Percentiles rank a stretch among this genome's conserved stretches.
Evolutionary conservation across 176 grass and related monocot species (phyloP).

Genomic region (Elaeis guineensis): DNA sequence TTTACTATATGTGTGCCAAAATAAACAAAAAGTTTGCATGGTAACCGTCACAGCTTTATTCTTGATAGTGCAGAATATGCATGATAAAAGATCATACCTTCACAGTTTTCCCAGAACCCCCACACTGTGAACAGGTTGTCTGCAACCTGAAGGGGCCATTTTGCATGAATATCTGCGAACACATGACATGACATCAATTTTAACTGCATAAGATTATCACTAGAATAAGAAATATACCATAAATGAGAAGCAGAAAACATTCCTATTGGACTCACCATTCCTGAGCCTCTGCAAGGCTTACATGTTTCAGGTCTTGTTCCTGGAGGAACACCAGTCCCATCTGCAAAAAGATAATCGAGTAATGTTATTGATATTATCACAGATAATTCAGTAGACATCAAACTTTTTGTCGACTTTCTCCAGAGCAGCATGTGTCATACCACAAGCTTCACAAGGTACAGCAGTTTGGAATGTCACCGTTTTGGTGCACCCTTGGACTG

Average conservation of each 20-base stretch:
- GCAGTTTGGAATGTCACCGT: slow-evolving; percentile 65
- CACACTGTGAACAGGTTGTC: slow-evolving; percentile 14
- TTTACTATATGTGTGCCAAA: slow-evolving; percentile 5
- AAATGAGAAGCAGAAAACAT: slow-evolving; percentile 10
- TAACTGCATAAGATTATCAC: not conserved
- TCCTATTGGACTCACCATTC: slow-evolving; percentile 47
- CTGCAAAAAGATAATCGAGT: slow-evolving; percentile 24
- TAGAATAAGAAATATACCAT: not conserved
- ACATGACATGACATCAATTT: not conserved
- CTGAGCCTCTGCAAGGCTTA: slow-evolving; percentile 77
- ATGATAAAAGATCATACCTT: not conserved
- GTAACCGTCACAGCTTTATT: not conserved
- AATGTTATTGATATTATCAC: no score
- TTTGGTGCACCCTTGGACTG: slow-evolving; percentile 93
- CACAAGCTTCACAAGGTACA: slow-evolving; percentile 76
- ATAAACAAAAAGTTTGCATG: slow-evolving; percentile 6
- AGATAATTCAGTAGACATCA: no score
- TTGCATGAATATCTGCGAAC: slow-evolving; percentile 15
- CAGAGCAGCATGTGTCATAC: slow-evolving; percentile 40
- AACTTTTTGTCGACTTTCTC: no score
- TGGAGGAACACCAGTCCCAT: slow-evolving; percentile 85
- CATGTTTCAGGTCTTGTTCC: slow-evolving; percentile 92
- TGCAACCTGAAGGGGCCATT: slow-evolving; percentile 4
- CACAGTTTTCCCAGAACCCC: slow-evolving; percentile 6
- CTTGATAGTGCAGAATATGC: not conserved